Evolutionary conservation across 2,329 filamentous ascomycete species (phyloP).

Genomic region (Boeremia exigua): DNA sequence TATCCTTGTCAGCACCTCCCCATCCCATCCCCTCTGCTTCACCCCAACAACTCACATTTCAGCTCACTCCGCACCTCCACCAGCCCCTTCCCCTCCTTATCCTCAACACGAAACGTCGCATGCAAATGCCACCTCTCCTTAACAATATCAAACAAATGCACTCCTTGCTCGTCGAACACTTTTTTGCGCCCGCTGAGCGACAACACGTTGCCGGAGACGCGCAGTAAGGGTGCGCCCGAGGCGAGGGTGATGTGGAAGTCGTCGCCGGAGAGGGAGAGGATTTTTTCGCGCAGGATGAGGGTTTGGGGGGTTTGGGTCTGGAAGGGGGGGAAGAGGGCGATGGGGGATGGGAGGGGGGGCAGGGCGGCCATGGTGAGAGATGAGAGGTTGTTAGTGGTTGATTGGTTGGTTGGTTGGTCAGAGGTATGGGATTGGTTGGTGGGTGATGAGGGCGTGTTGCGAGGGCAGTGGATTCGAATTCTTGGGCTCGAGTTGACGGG

Average conservation of each 20-base stretch:
- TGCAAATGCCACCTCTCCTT: slow-evolving; percentile 61
- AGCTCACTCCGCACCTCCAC: slow-evolving; percentile 64
- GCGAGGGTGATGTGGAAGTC: slow-evolving; percentile 67
- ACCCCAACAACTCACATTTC: slow-evolving; percentile 51
- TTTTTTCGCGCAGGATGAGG: slow-evolving; percentile 66
- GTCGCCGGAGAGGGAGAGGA: slow-evolving; percentile 67
- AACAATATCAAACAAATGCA: slow-evolving; percentile 64
- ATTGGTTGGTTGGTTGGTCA: neutral
- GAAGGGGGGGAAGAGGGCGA: slow-evolving; percentile 40
- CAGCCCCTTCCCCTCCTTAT: slow-evolving; percentile 54
- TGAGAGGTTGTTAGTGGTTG: too few relatives aligned
- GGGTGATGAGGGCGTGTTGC: neutral
- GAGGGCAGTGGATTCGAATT: neutral
- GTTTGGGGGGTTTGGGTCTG: slow-evolving; percentile 47
- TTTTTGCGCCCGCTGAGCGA: slow-evolving; percentile 62
- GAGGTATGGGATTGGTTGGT: neutral
- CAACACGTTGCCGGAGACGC: slow-evolving; percentile 62
- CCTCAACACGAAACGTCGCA: slow-evolving; percentile 59
- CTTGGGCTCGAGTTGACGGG: neutral
- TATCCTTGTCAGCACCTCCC: neutral
- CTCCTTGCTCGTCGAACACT: slow-evolving; percentile 60
- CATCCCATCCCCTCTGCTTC: neutral
- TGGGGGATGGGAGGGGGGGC: slow-evolving; percentile 23
- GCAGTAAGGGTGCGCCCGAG: slow-evolving; percentile 61
- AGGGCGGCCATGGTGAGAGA: slow-evolving; percentile 21